Evolutionary conservation across 176 grass and related monocot species (phyloP), one percentile per base, ranked within the genome.

Genomic region (Areca catechu): DNA sequence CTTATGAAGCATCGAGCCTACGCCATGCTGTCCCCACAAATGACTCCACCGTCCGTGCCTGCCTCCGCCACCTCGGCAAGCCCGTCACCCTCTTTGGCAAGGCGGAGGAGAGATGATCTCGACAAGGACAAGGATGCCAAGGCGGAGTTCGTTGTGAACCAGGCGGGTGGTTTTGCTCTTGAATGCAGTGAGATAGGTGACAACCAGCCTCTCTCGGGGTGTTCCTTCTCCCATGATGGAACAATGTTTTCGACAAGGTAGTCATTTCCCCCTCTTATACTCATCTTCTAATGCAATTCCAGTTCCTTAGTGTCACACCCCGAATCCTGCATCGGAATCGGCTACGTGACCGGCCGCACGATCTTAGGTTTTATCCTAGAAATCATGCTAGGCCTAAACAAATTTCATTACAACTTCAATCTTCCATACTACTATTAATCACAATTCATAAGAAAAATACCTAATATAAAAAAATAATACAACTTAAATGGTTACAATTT

Each of bases 181-280:
- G 86, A 97, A 61, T 97, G 83, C 69, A 91, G 83, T 66, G 92
- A 97, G 71, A 90, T 97, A 69, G 92, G 83, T 24, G 92, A 97
- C 71, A 74, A 85, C 24, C 73, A 86, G 5, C 92, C 92, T 1
- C 92, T 96, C 49, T 84, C 83, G 0, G 83, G 80, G 24, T 96
- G 86, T 57, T 96, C 91, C 22, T 96, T 96, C 80, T 96, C 91
- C 55, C 66, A 56, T 5, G 83, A 96, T 62, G 59, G 55, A 0
- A 79, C 71, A 49, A 68, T 90, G 78, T 83, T 96, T 2, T 86
- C 91, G 48, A 96, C 86, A 68, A 87, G 91, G 86, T 88, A 81
- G 14, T 43, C 34, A 12, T 43, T 14, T 3, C 34, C 2, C 9
- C 34, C 1, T 14, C 34, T 43, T 43, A 43, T 43, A 3, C 34